These are phyloP conservation scores for Fusarium sp. DNA, from an alignment of 2,329 filamentous ascomycete species.

Conservation along the genomic window DNA sequence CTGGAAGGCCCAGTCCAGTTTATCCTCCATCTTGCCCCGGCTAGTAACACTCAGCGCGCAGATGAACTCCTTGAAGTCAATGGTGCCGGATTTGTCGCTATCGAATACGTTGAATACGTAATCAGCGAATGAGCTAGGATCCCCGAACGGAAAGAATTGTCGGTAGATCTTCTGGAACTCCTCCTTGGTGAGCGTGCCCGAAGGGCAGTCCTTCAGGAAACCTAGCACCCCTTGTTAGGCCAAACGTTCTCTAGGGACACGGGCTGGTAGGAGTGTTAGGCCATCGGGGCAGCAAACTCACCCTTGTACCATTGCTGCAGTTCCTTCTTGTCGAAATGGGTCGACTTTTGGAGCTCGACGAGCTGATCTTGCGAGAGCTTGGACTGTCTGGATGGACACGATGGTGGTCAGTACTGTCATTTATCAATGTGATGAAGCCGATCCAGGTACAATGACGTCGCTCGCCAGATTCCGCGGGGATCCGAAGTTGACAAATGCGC, in stretches of 20 bases:
- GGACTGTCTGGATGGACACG: slow-evolving; percentile 79
- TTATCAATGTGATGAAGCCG: slow-evolving; percentile 20
- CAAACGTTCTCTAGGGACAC: slow-evolving; percentile 1
- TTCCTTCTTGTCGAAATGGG: slow-evolving; percentile 99
- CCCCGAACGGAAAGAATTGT: slow-evolving; percentile 99
- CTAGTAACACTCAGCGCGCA: slow-evolving; percentile 97
- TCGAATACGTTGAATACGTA: slow-evolving; percentile 99
- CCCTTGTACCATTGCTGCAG: slow-evolving; percentile 99
- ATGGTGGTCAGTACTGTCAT: slow-evolving; percentile 42
- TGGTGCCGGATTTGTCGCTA: slow-evolving; percentile 95
- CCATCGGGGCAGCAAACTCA: slow-evolving; percentile 60
- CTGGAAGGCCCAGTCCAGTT: slow-evolving; percentile 99
- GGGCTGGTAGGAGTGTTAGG: not conserved
- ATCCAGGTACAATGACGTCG: slow-evolving; percentile 47
- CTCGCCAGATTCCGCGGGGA: slow-evolving; percentile 37
- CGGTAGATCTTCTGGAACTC: slow-evolving; percentile 99
- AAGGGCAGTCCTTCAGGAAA: slow-evolving; percentile 98
- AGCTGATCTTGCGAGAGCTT: slow-evolving; percentile 98
- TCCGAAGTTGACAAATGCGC: slow-evolving; percentile 42
- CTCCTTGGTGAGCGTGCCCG: slow-evolving; percentile 95
- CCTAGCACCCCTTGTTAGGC: slow-evolving; percentile 67
- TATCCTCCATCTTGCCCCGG: slow-evolving; percentile 99
- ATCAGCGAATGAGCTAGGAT: slow-evolving; percentile 97
- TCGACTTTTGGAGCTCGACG: slow-evolving; percentile 93
- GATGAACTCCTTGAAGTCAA: slow-evolving; percentile 99